These are phyloP conservation scores for Lachnellula willkommii DNA, from an alignment of 2,329 filamentous ascomycete genomes.

Conservation along the genomic window DNA sequence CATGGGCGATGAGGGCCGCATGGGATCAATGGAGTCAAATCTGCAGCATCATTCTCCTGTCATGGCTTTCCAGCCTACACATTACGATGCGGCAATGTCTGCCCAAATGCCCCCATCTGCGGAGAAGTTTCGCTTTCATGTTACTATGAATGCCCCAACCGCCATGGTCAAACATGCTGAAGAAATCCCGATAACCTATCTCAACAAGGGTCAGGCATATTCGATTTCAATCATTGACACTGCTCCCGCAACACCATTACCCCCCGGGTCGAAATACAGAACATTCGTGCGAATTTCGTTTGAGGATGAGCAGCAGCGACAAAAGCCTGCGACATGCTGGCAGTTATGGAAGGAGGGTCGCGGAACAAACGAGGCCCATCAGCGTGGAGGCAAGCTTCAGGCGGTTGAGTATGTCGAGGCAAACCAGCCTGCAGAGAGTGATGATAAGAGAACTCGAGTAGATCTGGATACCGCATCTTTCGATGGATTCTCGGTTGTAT, in stretches of 20 bases:
- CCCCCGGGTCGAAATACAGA: conserved; percentile 66
- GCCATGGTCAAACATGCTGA: conserved; percentile 89
- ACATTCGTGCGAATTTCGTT: conserved; percentile 95
- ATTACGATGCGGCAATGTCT: conserved; percentile 42
- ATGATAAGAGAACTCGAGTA: conserved; percentile 62
- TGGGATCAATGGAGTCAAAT: conserved; percentile 53
- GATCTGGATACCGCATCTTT: conserved; percentile 76
- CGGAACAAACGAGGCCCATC: conserved; percentile 92
- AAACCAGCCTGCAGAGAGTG: conserved; percentile 52
- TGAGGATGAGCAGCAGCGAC: conserved; percentile 88
- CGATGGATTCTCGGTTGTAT: conserved; percentile 87
- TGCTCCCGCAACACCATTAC: conserved; percentile 51
- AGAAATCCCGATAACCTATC: conserved; percentile 94
- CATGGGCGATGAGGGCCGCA: conserved; percentile 52
- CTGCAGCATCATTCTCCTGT: conserved; percentile 59
- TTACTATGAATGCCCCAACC: conserved; percentile 86
- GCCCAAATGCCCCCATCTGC: conserved; percentile 47
- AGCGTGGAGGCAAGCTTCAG: conserved; percentile 84
- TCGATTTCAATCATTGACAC: conserved; percentile 80
- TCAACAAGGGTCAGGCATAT: conserved; percentile 97
- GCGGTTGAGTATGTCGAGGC: conserved; percentile 89
- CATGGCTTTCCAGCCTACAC: conserved; percentile 50
- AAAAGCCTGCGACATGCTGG: conserved; percentile 79
- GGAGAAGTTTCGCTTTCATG: conserved; percentile 82
- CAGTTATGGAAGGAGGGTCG: conserved; percentile 93